Base-by-base conservation (phyloP, 2,329 filamentous ascomycete genomes). In the Capronia americana region DNA sequence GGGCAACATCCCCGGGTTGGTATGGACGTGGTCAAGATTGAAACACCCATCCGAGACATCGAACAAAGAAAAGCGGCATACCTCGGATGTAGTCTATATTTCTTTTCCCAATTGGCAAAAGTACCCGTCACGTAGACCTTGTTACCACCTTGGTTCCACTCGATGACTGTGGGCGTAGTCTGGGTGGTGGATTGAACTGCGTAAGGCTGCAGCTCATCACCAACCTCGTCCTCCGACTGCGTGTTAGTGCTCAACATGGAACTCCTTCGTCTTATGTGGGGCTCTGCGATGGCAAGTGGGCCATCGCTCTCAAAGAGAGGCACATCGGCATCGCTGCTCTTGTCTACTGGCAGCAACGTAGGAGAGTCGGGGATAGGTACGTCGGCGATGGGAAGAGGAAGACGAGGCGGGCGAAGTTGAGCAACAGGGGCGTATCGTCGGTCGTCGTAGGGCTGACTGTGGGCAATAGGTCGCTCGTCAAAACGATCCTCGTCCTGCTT, bases 61-160 rank as follows among this genome's bases (percentile, higher is more conserved):
- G 70, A 68, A 72, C 54, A 63, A 67, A 63, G 56, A 60, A 69
- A 71, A 51, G 61, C 23, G 12, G 88, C 90, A 87, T 86, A 96
- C 93, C 92, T 90, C 78, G 87, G 89, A 78, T 93, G 88, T 75
- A 99, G 83, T 73, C 91, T 88, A 77, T 93, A 96, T 80, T 98
- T 98, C 77, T 91, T 90, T 79, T 96, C 93, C 95, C 95, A 99
- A 77, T 94, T 92, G 73, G 96, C 96, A 76, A 98, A 97, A 23
- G 95, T 98, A n/a, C 71, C 71, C 0, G 95, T 99, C 54, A 99
- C 93, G 77, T 97, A 99, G 70, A 98, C 88, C 79, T 93, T 96
- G 65, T 96, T 91, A 65, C 92, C 93, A 60, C 88, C 88, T 8
- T 87, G 86, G 71, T 86, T 86, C 95, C 95, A 99, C 79, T 96